Evolutionary conservation across 108 stramenopile genomes (phyloP), one percentile per base, ranked within the genome.

Genomic region (Skeletonema costatum): DNA sequence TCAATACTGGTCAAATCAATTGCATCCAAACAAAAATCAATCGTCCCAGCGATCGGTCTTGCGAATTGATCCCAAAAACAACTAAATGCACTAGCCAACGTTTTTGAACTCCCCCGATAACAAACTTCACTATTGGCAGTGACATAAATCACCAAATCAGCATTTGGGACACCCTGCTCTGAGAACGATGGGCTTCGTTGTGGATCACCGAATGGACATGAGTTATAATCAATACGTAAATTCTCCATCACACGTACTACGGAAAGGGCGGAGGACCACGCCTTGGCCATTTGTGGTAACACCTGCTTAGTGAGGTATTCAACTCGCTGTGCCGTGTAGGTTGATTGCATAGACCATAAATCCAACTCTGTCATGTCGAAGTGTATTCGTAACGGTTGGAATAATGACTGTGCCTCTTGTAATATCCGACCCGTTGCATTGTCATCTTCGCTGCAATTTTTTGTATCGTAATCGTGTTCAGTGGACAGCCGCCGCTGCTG

Each of bases 1-100:
- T 48, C n/a, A n/a, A 48, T 48, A 3, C 16, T 36, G 60, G 60
- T 65, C 74, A n/a, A 44, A 38, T 74, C 81, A 76, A 84, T 84
- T 5, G 75, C 70, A 12, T 61, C 68, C 16, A 84, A 48, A 63
- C 83, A 84, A 74, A 84, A 80, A 61, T 84, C 79, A n/a, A 84
- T 80, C 32, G 62, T 63, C 7, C 83, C 83, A 3, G 83, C 75
- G 25, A 84, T 76, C 16, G 83, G 83, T 72, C 83, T 73, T 38
- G 75, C 83, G 61, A 76, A 84, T 32, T 83, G 83, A 68, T 84
- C 83, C 25, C 78, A 39, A 30, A 80, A 75, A 58, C 83, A 84
- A 32, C 68, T 67, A n/a, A 80, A 36, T 59, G 83, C 83, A 29
- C 58, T 56, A 63, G 83, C 83, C 12, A 84, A 48, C 16, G 83